These are phyloP conservation scores for Colletotrichum sp. DNA, from an alignment of 2,329 filamentous ascomycete species.

Conservation along the genomic window DNA sequence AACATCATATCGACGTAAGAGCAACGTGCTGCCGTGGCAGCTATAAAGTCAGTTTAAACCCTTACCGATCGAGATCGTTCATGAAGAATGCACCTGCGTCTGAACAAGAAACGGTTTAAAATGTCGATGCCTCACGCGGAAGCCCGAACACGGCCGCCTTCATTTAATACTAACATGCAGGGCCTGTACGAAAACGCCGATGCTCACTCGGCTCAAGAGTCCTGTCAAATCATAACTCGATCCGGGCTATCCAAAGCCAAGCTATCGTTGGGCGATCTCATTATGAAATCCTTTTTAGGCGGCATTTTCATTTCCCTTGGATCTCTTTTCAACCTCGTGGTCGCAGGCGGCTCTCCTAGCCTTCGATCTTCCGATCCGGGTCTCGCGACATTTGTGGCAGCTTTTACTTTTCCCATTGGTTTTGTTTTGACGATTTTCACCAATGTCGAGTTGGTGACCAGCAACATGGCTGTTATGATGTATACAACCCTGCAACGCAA, in stretches of 20 bases:
- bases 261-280: background rate
- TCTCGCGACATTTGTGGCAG: background rate
- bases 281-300: background rate
- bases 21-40: background rate
- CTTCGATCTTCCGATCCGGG: background rate
- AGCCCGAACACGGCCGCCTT: background rate
- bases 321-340: background rate
- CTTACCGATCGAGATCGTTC: accelerated
- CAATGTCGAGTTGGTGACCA: background rate
- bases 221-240: background rate
- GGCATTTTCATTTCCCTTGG: slow-evolving; percentile 8
- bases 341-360: background rate
- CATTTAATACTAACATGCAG: background rate
- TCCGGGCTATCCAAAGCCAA: background rate
- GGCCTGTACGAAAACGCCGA: background rate
- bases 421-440: background rate
- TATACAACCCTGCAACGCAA: background rate
- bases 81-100: background rate
- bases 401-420: background rate
- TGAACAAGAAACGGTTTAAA: background rate
- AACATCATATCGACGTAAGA: background rate
- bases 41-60: background rate
- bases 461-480: slow-evolving; percentile 7
- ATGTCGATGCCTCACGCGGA: background rate
- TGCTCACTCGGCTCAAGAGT: background rate